A percentile compares a stretch with the other conserved stretches of the same genome.
Conservation (phyloP, 345 rosid species). For the Fremontodendron californicum region DNA sequence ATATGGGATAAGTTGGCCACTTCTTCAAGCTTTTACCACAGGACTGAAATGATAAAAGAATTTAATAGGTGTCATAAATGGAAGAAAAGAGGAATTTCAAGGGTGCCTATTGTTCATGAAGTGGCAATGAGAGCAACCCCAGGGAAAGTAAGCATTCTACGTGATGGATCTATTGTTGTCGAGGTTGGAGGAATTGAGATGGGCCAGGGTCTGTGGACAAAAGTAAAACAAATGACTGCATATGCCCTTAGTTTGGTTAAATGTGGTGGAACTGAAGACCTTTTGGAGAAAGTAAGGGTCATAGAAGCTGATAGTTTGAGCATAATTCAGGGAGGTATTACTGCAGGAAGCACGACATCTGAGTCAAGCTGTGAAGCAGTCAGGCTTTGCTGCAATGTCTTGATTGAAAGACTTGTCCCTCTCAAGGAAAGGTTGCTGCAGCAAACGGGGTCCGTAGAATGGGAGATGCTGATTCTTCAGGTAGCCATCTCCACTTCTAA, state of each 20-base stretch:
- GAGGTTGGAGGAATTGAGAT: constrained; percentile 88
- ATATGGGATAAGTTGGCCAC: constrained; percentile 63
- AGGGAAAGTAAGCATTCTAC: constrained; percentile 72
- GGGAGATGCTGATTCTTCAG: constrained; percentile 72
- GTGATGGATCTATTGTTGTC: constrained; percentile 78
- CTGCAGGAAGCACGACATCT: constrained; percentile 82
- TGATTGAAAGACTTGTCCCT: constrained; percentile 58
- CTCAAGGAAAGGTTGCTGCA: constrained; percentile 42
- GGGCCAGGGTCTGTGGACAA: constrained; percentile 97
- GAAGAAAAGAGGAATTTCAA: constrained; percentile 74
- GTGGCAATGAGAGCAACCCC: constrained; percentile 52
- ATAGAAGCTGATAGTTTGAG: constrained; percentile 65
- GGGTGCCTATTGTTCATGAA: constrained; percentile 55
- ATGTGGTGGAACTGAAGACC: constrained; percentile 37
- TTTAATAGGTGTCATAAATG: constrained; percentile 51
- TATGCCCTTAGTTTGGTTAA: constrained; percentile 60
- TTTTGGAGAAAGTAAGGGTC: constrained; percentile 61
- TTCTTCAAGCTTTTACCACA: constrained; percentile 44
- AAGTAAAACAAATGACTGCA: constrained; percentile 85
- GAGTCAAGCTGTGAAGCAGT: constrained; percentile 79
- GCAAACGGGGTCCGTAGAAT: constrained; percentile 44
- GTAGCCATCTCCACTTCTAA: constrained; percentile 31
- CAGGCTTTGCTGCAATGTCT: constrained; percentile 55
- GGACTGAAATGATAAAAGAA: constrained; percentile 48
- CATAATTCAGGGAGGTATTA: constrained; percentile 66